Evolutionary conservation across 2,329 filamentous ascomycete genomes (phyloP).

Genomic region (Leptodontidium sp.): DNA sequence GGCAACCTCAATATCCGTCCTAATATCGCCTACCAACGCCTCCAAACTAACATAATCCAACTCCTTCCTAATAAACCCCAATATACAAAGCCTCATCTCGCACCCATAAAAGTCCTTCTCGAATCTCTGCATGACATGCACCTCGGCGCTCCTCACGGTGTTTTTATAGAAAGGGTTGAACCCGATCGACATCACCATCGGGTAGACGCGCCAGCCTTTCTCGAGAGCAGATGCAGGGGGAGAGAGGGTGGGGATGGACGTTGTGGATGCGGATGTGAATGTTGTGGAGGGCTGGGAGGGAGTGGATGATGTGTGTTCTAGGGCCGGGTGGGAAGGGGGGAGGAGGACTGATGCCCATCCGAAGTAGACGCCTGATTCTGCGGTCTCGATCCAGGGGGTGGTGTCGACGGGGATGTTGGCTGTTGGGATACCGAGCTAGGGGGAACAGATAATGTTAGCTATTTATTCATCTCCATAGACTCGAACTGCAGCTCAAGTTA

Average conservation of each 20-base stretch:
- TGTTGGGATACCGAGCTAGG: constrained; percentile 92
- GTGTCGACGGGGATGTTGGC: constrained; percentile 86
- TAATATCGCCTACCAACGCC: constrained; percentile 72
- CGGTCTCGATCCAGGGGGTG: constrained; percentile 66
- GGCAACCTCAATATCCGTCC: constrained; percentile 86
- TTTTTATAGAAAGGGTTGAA: constrained; percentile 99
- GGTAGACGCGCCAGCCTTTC: constrained; percentile 63
- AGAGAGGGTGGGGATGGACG: constrained; percentile 36
- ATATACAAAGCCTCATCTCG: constrained; percentile 79
- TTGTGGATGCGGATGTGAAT: constrained; percentile 23
- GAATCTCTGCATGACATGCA: constrained; percentile 86
- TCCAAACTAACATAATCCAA: constrained; percentile 87
- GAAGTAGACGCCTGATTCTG: constrained; percentile 88
- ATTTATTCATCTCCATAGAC: no score
- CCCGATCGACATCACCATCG: constrained; percentile 93
- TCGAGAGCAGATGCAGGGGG: constrained; percentile 24
- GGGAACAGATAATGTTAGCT: no score
- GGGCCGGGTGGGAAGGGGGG: constrained; percentile 54
- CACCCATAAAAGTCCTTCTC: constrained; percentile 83
- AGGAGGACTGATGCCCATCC: constrained; percentile 83
- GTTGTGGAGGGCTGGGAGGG: constrained; percentile 40
- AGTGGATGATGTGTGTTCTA: constrained; percentile 24
- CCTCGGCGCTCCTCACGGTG: constrained; percentile 83
- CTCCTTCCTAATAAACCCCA: constrained; percentile 90
- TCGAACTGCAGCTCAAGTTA: neutral